Percentiles rank a stretch among this genome's conserved stretches.
phyloP scores from a whole-genome alignment of 805 yeast species.

The Sugiyamaella qingdaonensis region DNA sequence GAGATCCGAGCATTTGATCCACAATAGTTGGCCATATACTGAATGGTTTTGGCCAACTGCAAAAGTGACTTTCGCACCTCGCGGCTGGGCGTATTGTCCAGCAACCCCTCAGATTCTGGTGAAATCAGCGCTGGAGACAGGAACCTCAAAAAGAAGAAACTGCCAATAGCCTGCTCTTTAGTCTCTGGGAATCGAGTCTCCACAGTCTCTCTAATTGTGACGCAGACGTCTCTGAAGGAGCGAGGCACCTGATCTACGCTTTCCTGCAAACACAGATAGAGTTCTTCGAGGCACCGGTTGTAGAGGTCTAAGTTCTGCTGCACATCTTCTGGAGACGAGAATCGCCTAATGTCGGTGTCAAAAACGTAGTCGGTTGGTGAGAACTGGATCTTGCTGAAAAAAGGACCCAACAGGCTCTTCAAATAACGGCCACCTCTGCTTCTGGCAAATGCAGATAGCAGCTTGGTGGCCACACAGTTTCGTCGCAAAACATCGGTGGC shows the following conservation, averaged over 20 bases:
- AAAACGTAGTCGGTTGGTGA: conserved; percentile 45
- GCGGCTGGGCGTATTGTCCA: conserved; percentile 18
- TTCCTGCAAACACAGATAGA: conserved; percentile 51
- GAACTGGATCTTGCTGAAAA: conserved; percentile 49
- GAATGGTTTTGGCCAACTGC: conserved; percentile 29
- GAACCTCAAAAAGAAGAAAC: conserved; percentile 69
- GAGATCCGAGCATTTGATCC: background rate
- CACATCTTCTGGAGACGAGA: conserved; percentile 33
- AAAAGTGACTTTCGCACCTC: conserved; percentile 23
- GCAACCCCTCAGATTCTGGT: conserved; percentile 51
- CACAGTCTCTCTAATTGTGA: conserved; percentile 56
- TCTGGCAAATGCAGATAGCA: conserved; percentile 66
- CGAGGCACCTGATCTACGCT: conserved; percentile 55
- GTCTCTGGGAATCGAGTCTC: conserved; percentile 55
- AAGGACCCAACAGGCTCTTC: conserved; percentile 48
- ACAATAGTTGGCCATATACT: conserved; percentile 26
- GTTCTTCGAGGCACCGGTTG: conserved; percentile 49
- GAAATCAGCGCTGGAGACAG: conserved; percentile 80
- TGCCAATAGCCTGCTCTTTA: conserved; percentile 69
- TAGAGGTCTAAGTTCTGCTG: conserved; percentile 44
- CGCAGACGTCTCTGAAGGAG: conserved; percentile 59
- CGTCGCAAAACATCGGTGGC: conserved; percentile 73
- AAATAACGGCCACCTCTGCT: conserved; percentile 62
- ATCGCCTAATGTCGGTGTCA: conserved; percentile 54
- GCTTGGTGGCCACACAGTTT: conserved; percentile 76